These are phyloP conservation scores for Brassica incana DNA, from an alignment of 345 rosid species.

Conservation along the genomic window DNA sequence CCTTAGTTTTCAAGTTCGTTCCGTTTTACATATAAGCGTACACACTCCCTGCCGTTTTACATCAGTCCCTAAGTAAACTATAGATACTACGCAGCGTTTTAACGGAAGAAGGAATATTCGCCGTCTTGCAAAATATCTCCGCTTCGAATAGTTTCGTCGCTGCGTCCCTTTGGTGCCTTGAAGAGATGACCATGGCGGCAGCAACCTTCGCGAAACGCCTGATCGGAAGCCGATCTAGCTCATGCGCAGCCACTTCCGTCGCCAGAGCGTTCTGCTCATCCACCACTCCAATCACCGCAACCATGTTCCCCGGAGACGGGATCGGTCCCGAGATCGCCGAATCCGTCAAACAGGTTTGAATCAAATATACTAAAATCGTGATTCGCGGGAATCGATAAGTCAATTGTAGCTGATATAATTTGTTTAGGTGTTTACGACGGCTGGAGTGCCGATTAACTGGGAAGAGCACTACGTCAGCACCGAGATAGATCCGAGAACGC, in stretches of 20 bases:
- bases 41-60: constrained; percentile 12
- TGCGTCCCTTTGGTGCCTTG: constrained; percentile 33
- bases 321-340: constrained; percentile 99
- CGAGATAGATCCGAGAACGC: constrained; percentile 91
- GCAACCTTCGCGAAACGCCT: constrained; percentile 37
- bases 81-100: constrained; percentile 25
- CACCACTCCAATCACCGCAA: constrained; percentile 68
- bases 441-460: constrained; percentile 93
- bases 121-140: background rate
- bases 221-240: constrained; percentile 37
- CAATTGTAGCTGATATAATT: background rate
- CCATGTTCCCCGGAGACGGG: constrained; percentile 98
- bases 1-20: background rate
- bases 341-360: constrained; percentile 75
- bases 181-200: constrained; percentile 45
- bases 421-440: constrained; percentile 60
- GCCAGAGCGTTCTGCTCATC: constrained; percentile 62
- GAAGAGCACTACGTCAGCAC: constrained; percentile 87
- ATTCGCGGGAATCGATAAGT: too few species aligned
- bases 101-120: background rate
- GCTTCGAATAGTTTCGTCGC: constrained; percentile 8
- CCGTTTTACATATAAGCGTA: background rate
- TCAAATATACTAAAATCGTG: too few species aligned
- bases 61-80: background rate
- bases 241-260: constrained; percentile 23